Percentiles rank a stretch among this genome's conserved stretches.
Evolutionary conservation across 2,329 filamentous ascomycete genomes (phyloP).

Genomic region (Scedosporium apiospermum): DNA sequence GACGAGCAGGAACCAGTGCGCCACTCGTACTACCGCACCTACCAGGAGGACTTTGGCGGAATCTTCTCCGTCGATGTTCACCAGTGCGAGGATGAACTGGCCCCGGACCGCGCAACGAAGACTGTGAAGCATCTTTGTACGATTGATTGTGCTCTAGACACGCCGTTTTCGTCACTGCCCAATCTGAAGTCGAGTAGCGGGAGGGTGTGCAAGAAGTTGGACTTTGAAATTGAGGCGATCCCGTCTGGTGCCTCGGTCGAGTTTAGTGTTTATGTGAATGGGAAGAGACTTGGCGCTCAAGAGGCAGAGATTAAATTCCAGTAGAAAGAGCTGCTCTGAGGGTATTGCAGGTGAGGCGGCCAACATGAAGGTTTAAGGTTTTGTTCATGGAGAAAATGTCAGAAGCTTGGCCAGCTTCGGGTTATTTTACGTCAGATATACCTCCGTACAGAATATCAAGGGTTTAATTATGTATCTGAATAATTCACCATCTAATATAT

Average conservation of each 20-base stretch:
- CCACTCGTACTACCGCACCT: background rate
- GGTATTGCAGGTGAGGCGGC: too few species aligned
- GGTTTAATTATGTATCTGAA: too few species aligned
- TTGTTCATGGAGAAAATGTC: too few species aligned
- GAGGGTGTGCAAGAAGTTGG: background rate
- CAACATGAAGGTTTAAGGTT: too few species aligned
- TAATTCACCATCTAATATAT: too few species aligned
- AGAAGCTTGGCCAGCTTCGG: too few species aligned
- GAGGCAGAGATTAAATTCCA: background rate
- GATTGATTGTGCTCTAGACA: background rate
- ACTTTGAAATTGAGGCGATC: background rate
- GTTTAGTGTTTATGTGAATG: background rate
- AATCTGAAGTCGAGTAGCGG: background rate
- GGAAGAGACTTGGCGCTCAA: background rate
- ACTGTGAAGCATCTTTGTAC: background rate
- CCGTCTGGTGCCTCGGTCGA: background rate
- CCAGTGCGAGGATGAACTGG: background rate
- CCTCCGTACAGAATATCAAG: too few species aligned
- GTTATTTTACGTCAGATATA: too few species aligned
- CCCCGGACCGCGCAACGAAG: too few species aligned
- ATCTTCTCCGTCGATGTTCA: background rate
- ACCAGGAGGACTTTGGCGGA: background rate
- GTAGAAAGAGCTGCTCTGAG: background rate
- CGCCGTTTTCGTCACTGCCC: background rate
- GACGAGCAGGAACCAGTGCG: background rate